Percentiles rank a stretch among this genome's conserved stretches.
phyloP scores from a whole-genome alignment of 495 filamentous ascomycete species.

The Penicillium alfredii region DNA sequence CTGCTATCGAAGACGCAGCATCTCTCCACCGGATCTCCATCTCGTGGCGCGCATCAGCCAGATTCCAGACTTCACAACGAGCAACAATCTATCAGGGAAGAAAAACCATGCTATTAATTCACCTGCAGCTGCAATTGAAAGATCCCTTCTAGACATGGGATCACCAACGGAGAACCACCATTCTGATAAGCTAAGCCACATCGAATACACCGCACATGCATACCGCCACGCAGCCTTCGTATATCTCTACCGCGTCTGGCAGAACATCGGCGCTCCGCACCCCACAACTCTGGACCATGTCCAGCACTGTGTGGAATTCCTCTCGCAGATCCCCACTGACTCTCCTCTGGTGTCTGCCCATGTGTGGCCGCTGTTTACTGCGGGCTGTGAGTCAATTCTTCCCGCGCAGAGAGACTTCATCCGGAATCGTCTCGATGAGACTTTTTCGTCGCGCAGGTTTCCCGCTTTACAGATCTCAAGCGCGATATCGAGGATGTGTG shows the following conservation, averaged over 20 bases:
- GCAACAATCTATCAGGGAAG: not conserved
- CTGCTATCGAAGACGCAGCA: not conserved
- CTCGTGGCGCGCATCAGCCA: not conserved
- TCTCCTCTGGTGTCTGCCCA: constrained; percentile 51
- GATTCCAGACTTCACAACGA: not conserved
- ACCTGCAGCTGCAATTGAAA: not conserved
- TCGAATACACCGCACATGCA: constrained; percentile 49
- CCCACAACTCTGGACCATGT: constrained; percentile 42
- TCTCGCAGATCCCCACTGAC: constrained; percentile 49
- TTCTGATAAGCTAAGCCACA: not conserved
- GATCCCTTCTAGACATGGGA: not conserved
- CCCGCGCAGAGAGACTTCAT: constrained; percentile 22
- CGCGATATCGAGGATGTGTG: constrained; percentile 1
- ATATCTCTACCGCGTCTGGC: constrained; percentile 54
- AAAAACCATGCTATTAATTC: not conserved
- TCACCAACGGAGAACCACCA: not conserved
- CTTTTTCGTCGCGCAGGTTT: not conserved
- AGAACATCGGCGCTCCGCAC: constrained; percentile 31
- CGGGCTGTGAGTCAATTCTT: constrained; percentile 49
- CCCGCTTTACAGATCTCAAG: not conserved
- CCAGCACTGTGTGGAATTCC: constrained; percentile 43
- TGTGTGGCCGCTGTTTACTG: constrained; percentile 57
- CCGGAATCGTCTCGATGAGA: constrained; percentile 1
- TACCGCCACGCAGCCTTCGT: constrained; percentile 57
- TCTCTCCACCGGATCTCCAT: not conserved